Conservation (phyloP, 345 rosid species). For the Arabidopsis arenosa region DNA sequence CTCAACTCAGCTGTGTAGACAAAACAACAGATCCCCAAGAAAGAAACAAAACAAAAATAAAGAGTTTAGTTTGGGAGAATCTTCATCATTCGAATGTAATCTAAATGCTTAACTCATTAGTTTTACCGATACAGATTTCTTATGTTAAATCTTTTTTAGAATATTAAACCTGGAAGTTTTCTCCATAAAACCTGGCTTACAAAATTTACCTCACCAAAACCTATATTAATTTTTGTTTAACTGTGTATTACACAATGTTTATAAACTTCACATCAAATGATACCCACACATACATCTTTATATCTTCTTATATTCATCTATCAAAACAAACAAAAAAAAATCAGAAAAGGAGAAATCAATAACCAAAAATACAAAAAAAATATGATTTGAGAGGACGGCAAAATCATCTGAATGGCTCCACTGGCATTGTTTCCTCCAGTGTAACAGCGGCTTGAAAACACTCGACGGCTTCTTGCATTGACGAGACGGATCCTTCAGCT, state of each 20-base stretch:
- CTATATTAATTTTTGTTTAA: constrained; percentile 2
- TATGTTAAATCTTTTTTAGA: constrained; percentile 11
- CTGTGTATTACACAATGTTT: constrained; percentile 34
- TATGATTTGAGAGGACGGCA: background rate
- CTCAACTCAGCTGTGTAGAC: constrained; percentile 42
- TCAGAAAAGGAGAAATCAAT: background rate
- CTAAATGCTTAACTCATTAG: constrained; percentile 39
- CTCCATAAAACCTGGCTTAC: constrained; percentile 11
- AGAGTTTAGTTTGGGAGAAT: constrained; percentile 38
- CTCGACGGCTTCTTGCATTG: constrained; percentile 59
- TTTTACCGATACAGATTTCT: constrained; percentile 30
- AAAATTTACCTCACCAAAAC: constrained; percentile 21
- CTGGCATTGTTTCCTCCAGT: constrained; percentile 70
- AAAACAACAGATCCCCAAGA: constrained; percentile 39
- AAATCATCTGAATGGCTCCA: constrained; percentile 76
- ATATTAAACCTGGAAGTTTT: background rate
- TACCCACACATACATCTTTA: constrained; percentile 28
- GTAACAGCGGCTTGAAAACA: constrained; percentile 71
- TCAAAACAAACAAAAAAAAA: constrained; percentile 13
- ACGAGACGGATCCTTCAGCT: constrained; percentile 53
- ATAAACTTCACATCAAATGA: constrained; percentile 38
- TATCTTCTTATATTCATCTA: constrained; percentile 32
- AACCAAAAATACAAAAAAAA: constrained; percentile 1
- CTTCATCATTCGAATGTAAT: constrained; percentile 43
- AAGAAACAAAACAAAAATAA: constrained; percentile 33